Evolutionary conservation across 345 rosid species (phyloP).

Genomic region (Gossypium stocksii): DNA sequence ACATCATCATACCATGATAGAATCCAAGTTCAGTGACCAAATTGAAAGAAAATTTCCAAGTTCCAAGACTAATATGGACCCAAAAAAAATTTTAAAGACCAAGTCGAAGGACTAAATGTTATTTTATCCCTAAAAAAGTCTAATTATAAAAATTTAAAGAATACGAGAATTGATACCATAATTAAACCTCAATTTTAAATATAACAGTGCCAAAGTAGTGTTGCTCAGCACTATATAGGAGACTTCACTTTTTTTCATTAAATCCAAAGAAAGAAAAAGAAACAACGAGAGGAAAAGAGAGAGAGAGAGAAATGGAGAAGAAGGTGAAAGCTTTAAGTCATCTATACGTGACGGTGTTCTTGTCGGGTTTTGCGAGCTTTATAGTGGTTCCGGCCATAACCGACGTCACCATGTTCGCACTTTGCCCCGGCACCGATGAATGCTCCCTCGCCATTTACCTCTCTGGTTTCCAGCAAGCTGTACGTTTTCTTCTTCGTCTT

Average conservation of each 20-base stretch:
- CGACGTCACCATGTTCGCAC: conserved; percentile 73
- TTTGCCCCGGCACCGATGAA: conserved; percentile 62
- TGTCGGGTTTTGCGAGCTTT: conserved; percentile 35
- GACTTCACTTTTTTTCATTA: background rate
- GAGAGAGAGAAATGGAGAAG: conserved; percentile 22
- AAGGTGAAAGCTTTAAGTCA: conserved; percentile 38
- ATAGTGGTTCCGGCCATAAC: conserved; percentile 60
- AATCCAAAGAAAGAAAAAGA: background rate
- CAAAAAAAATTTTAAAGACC: too few species aligned
- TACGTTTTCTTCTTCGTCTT: conserved; percentile 12
- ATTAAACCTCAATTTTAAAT: too few species aligned
- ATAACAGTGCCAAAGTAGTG: too few species aligned
- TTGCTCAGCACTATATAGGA: too few species aligned
- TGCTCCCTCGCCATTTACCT: conserved; percentile 88
- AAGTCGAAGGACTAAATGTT: too few species aligned
- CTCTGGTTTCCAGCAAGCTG: conserved; percentile 80
- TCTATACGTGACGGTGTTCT: conserved; percentile 53
- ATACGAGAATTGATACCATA: too few species aligned
- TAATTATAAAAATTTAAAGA: too few species aligned
- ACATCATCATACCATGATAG: too few species aligned
- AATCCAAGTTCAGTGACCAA: too few species aligned
- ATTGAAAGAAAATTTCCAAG: too few species aligned
- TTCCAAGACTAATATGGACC: too few species aligned
- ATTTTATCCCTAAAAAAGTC: too few species aligned
- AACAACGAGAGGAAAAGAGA: background rate